These are phyloP conservation scores for Aspergillus hancockii DNA, from an alignment of 495 filamentous ascomycete species.

Conservation along the genomic window DNA sequence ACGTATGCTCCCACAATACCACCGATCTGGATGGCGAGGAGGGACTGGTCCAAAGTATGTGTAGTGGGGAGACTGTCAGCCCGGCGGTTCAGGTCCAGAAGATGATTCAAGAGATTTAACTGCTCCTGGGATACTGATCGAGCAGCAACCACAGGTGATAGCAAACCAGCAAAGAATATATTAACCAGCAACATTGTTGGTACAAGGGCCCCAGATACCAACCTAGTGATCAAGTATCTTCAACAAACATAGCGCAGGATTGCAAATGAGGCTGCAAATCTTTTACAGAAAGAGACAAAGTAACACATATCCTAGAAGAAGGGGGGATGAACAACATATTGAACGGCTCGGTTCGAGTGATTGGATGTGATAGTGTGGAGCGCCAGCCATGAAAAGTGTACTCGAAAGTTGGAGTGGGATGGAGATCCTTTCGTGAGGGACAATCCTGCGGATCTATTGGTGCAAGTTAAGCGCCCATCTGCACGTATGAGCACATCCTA, in stretches of 20 bases:
- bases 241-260: slow-evolving; percentile 19
- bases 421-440: not conserved
- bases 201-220: slow-evolving; percentile 7
- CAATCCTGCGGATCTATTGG: slow-evolving; percentile 31
- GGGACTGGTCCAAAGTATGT: slow-evolving; percentile 47
- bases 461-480: slow-evolving; percentile 35
- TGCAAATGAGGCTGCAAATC: slow-evolving; percentile 27
- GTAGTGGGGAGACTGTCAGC: slow-evolving; percentile 11
- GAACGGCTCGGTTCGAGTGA: slow-evolving; percentile 21
- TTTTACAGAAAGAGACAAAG: slow-evolving; percentile 23
- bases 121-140: slow-evolving; percentile 17
- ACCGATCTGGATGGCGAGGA: slow-evolving; percentile 73
- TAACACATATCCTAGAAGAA: slow-evolving; percentile 19
- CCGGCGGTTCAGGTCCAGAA: slow-evolving; percentile 12
- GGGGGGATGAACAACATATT: slow-evolving; percentile 27
- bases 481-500: slow-evolving; percentile 15
- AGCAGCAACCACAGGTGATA: slow-evolving; percentile 22
- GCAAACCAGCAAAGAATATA: slow-evolving; percentile 10
- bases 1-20: slow-evolving; percentile 80
- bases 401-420: slow-evolving; percentile 16
- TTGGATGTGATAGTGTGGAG: slow-evolving; percentile 38
- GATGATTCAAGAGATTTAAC: slow-evolving; percentile 1
- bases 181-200: slow-evolving; percentile 13
- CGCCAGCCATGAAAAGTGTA: slow-evolving; percentile 9
- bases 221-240: slow-evolving; percentile 25